A percentile compares a stretch with the other conserved stretches of the same genome.
Conservation (phyloP, 2,329 filamentous ascomycete species). For the Bipolaris cookei region DNA sequence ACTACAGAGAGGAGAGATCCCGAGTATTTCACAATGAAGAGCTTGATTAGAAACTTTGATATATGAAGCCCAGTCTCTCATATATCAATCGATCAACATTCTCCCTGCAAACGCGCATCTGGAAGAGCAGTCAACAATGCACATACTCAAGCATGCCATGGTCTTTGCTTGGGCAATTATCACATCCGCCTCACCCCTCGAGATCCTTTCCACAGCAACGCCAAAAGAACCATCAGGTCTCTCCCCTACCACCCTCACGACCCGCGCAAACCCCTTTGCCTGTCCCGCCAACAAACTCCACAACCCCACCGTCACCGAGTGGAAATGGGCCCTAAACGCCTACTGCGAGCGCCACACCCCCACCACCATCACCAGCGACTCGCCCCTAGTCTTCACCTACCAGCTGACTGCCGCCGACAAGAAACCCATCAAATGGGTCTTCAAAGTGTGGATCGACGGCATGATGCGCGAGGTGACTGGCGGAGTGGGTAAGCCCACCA, state of each 20-base stretch:
- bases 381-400: constrained; percentile 1
- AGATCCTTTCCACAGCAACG: not conserved
- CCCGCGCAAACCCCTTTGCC: not conserved
- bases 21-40: not conserved
- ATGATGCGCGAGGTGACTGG: not conserved
- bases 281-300: constrained; percentile 3
- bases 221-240: not conserved
- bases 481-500: not conserved
- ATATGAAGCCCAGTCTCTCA: too few relatives aligned
- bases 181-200: not conserved
- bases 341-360: constrained; percentile 1
- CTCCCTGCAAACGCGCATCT: not conserved
- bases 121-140: not conserved
- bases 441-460: not conserved
- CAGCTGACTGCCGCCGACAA: not conserved
- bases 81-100: too few relatives aligned
- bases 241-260: not conserved
- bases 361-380: not conserved
- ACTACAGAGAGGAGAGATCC: not conserved
- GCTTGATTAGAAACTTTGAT: not conserved
- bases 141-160: not conserved
- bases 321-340: not conserved
- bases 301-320: not conserved
- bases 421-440: constrained; percentile 12
- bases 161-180: not conserved